Percentiles rank a stretch among this genome's conserved stretches.
phyloP scores from a whole-genome alignment of 2,329 filamentous ascomycete genomes.

The Alternaria gaisen region DNA sequence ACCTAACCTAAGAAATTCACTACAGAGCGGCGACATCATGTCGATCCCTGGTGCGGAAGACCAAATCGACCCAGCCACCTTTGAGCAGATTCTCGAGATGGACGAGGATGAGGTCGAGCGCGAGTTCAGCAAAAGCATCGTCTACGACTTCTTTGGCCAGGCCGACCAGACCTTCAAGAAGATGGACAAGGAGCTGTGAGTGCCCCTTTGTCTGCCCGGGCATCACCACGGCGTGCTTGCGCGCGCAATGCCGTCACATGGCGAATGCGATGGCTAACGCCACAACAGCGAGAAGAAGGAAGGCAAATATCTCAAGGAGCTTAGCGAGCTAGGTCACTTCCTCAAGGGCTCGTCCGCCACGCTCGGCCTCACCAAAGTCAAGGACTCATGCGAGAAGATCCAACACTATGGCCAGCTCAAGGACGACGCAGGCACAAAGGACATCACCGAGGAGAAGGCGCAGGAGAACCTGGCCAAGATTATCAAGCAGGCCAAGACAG shows the following conservation, averaged over 20 bases:
- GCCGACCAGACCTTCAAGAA: conserved; percentile 84
- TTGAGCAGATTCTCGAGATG: conserved; percentile 98
- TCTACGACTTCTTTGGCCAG: conserved; percentile 92
- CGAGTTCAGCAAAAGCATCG: conserved; percentile 89
- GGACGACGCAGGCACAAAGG: conserved; percentile 75
- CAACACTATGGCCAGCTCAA: conserved; percentile 88
- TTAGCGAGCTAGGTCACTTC: conserved; percentile 91
- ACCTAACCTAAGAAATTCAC: conserved; percentile 10
- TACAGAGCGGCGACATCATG: conserved; percentile 49
- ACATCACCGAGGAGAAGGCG: conserved; percentile 71
- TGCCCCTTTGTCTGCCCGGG: conserved; percentile 31
- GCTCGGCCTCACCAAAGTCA: conserved; percentile 87
- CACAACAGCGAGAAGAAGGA: conserved; percentile 69
- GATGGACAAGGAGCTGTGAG: conserved; percentile 87
- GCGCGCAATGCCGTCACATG: not conserved
- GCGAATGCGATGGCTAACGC: conserved; percentile 18
- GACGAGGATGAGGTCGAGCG: conserved; percentile 86
- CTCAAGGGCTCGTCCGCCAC: conserved; percentile 97
- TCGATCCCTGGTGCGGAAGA: conserved; percentile 72
- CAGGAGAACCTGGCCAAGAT: conserved; percentile 75
- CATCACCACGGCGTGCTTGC: conserved; percentile 6
- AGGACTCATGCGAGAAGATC: conserved; percentile 94
- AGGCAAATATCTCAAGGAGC: conserved; percentile 63
- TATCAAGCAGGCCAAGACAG: conserved; percentile 74
- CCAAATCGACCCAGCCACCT: conserved; percentile 79